phyloP scores from a whole-genome alignment of 73 alveolate species.

The Paramecium sexaurelia region DNA sequence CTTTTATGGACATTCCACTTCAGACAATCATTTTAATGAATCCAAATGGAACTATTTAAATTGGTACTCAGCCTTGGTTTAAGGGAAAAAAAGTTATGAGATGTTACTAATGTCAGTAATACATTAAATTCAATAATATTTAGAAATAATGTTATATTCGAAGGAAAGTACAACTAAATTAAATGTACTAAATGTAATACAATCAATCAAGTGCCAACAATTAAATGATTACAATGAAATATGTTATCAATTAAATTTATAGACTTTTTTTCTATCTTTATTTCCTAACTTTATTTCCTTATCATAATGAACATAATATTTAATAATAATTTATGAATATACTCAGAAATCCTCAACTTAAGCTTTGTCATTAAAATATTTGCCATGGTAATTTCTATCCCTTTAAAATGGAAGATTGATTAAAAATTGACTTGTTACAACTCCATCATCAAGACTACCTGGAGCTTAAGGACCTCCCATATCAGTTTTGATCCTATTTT shows the following conservation, averaged over 20 bases:
- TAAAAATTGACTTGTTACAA: not conserved
- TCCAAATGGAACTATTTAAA: conserved; percentile 10
- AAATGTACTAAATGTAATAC: not conserved
- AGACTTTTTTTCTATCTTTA: not conserved
- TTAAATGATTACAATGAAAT: not conserved
- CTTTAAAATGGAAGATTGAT: conserved; percentile 11
- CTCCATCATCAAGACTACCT: conserved; percentile 26
- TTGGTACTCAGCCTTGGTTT: conserved; percentile 34
- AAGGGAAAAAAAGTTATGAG: not conserved
- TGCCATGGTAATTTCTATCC: conserved; percentile 16
- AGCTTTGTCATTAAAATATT: not conserved
- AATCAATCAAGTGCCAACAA: not conserved
- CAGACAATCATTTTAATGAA: not conserved
- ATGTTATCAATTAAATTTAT: no score
- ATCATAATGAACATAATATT: not conserved
- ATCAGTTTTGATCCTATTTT: conserved; percentile 34
- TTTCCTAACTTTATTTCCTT: no score
- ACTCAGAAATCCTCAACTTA: conserved; percentile 35
- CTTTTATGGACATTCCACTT: not conserved
- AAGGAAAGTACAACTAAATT: not conserved
- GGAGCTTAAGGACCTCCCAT: conserved; percentile 54
- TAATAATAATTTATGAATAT: not conserved
- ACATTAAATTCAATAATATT: not conserved
- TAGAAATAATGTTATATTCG: not conserved
- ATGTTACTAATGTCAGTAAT: conserved; percentile 18